Evolutionary conservation across 2,329 filamentous ascomycete genomes (phyloP).

Genomic region (Colletotrichum viniferum): DNA sequence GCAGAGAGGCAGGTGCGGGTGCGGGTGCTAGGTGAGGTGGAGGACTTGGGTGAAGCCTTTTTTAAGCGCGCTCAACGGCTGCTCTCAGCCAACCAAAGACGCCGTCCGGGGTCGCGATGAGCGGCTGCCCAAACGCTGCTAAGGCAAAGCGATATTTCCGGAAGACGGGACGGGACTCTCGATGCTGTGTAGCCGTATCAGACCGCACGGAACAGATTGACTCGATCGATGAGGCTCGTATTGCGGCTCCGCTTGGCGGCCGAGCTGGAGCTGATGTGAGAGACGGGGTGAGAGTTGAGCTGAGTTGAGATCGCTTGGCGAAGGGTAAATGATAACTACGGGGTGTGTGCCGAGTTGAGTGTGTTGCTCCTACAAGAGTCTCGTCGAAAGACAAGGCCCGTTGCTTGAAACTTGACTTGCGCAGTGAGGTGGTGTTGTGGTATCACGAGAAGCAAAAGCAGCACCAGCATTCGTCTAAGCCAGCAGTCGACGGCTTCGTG

Average conservation of each 20-base stretch:
- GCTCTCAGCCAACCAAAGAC: conserved; percentile 23
- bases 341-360: not conserved
- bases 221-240: not conserved
- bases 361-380: conserved; percentile 14
- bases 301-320: not conserved
- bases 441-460: conserved; percentile 2
- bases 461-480: not conserved
- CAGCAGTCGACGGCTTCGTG: not conserved
- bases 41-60: conserved; percentile 7
- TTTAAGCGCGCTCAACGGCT: conserved; percentile 22
- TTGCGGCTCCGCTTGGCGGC: not conserved
- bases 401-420: conserved; percentile 19
- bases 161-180: not conserved
- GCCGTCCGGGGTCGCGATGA: conserved; percentile 18
- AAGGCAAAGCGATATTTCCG: conserved; percentile 19
- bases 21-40: not conserved
- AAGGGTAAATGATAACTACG: not conserved
- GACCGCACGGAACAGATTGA: not conserved
- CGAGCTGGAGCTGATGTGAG: not conserved
- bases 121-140: conserved; percentile 24
- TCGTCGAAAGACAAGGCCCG: not conserved
- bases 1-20: not conserved
- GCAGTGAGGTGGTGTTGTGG: not conserved
- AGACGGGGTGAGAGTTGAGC: not conserved
- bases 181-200: not conserved